Evolutionary conservation across 306 rosid genomes (phyloP).

Genomic region (Cucumis hystrix): DNA sequence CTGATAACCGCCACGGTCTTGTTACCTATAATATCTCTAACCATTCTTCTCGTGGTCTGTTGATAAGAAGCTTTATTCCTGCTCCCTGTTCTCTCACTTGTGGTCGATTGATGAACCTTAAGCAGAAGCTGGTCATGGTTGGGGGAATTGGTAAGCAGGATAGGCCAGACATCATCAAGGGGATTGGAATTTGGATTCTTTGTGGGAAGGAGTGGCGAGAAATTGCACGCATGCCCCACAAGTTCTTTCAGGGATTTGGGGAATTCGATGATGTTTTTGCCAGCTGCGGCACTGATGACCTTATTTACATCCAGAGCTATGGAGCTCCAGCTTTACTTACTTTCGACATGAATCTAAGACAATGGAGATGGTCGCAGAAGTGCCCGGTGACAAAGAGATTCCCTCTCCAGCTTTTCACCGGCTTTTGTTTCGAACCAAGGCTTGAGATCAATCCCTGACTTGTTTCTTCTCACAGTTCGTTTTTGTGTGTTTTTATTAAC

Average conservation of each 20-base stretch:
- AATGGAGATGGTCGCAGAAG: constrained; percentile 93
- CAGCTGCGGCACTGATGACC: constrained; percentile 73
- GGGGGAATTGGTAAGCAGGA: constrained; percentile 84
- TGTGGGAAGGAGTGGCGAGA: constrained; percentile 68
- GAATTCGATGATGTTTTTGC: constrained; percentile 92
- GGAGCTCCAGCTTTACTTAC: constrained; percentile 84
- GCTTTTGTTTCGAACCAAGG: constrained; percentile 93
- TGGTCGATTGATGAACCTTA: constrained; percentile 83
- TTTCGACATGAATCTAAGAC: constrained; percentile 51
- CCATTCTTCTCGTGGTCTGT: constrained; percentile 28
- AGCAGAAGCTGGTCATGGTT: constrained; percentile 91
- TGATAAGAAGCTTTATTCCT: constrained; percentile 48
- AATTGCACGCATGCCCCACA: constrained; percentile 76
- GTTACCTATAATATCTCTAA: constrained; percentile 41
- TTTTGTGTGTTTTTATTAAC: constrained; percentile 8
- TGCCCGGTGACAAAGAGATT: constrained; percentile 82
- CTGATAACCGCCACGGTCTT: constrained; percentile 60
- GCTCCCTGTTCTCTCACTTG: constrained; percentile 88
- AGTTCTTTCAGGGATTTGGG: constrained; percentile 91
- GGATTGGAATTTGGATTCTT: constrained; percentile 89
- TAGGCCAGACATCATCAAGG: constrained; percentile 80
- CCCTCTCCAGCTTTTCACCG: constrained; percentile 86
- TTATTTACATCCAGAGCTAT: constrained; percentile 80
- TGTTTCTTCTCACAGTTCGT: neutral
- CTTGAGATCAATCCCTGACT: constrained; percentile 67